Base-by-base conservation (phyloP, 2,329 filamentous ascomycete genomes). In the Ophiocordyceps camponoti-leonardi region DNA sequence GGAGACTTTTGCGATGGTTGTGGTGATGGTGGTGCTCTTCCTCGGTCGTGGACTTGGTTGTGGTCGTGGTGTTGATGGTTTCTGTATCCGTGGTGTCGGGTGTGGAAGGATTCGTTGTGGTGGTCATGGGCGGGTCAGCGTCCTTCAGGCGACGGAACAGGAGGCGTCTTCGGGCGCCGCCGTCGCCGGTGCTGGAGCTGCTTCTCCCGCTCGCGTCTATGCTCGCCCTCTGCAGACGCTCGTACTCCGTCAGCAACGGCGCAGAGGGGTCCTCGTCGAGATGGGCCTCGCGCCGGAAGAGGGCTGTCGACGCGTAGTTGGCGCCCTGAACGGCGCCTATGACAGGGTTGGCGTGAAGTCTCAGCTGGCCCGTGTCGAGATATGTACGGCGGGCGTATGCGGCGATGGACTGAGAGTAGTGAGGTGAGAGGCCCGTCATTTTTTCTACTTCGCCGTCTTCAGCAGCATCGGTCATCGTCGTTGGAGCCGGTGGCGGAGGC, bases 291-390 rank as follows among this genome's bases (percentile, higher is more conserved):
- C 48, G 52, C 4, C 68, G 59, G 52, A 67, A 77, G 2, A 76
- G 57, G 1, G 61, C 60, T 0, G 69, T 67, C 2, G 58, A 50
- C 1, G 59, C 48, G 51, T 81, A 81, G 3, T 59, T 57, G 0
- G 69, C 67, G 1, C 76, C 77, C 52, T 81, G 70, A 2, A 78
- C 65, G 6, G 66, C 72, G 26, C 76, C 76, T 26, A 79, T 58
- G 6, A 65, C 64, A 2, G 62, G 68, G 50, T 75, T 65, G 0
- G 58, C 55, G 44, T 67, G 61, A 0, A 69, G 48, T 1, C 55
- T 48, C 0, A 80, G 59, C 47, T 70, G 64, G 0, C 59, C 53
- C 4, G 56, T 56, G 1, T 57, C 50, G 1, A 80, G 49, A 22
- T 55, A 62, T 5, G 46, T 55, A 4, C 50, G 49, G n/a, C 51